Evolutionary conservation across 345 rosid species (phyloP), one percentile per base, ranked within the genome.

Genomic region (Ailanthus altissimus): DNA sequence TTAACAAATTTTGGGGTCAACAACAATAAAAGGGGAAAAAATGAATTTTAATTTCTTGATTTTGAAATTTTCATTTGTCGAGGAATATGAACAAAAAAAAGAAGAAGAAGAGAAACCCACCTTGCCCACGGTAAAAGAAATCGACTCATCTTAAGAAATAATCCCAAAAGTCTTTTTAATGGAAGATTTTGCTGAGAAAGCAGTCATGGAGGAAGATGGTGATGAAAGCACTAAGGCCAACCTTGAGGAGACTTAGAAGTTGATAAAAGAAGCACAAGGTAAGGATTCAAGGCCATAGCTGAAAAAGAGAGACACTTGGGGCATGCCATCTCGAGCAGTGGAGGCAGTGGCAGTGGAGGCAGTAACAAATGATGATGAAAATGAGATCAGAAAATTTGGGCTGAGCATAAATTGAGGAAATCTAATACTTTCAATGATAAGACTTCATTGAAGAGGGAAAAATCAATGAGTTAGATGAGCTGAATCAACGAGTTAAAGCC

Each of bases 301-400:
- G 63, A 86, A 80, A 81, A 85, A 82, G 85, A 77, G 86, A 40
- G 90, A 79, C 77, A 81, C 86, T 10, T 88, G 87, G 88, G 82
- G 79, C 40, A 50, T 77, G 16, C 82, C 83, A 5, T 79, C 81
- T 1, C 51, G 63, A 82, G 58, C 51, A 46, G 62, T 12, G 8
- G 58, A n/a, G 66, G 4, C 25, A 6, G 23, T 10, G 75, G 23
- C 16, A 26, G 11, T 5, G 59, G 73, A n/a, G n/a, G n/a, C n/a
- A n/a, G n/a, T n/a, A n/a, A n/a, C n/a, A n/a, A n/a, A n/a, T n/a
- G n/a, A 32, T 5, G 60, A 12, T 11, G 57, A 11, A 0, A 68
- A 50, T 6, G 69, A 43, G 77, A 75, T 54, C 79, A 76, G 13
- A 84, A 38, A 13, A 53, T 56, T 0, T 75, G 81, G 78, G 84